Base-by-base conservation (phyloP, 2,329 filamentous ascomycete species). In the Fusarium falciforme region DNA sequence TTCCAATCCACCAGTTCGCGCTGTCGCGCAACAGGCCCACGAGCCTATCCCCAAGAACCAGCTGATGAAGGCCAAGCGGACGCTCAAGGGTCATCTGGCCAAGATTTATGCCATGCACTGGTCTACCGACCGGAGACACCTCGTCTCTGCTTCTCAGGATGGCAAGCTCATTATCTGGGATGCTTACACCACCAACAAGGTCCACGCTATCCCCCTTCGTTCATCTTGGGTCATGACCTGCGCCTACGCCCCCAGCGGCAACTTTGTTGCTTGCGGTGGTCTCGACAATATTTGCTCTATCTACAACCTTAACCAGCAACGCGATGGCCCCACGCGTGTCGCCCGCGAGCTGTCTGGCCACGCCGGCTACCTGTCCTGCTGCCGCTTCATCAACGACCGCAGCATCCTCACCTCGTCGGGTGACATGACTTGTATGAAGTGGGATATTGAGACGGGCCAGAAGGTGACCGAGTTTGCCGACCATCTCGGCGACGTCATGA, bases 61-160 rank as follows among this genome's bases (percentile, higher is more conserved):
- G 82, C 90, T 96, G 82, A 98, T 99, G 96, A 97, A 96, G 89
- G 94, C 96, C 75, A 96, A 97, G 88, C 93, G 95, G 80, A 98
- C 95, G 60, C 89, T 99, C 77, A 98, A 98, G 88, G 96, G 96
- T 76, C 96, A 99, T 89, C 87, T 99, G 77, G 96, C 96, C 80
- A 99, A 99, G 88, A 99, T 99, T 80, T 99, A 99, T 85, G 96
- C 96, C 80, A 99, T 99, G 96, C 96, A 99, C 88, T 99, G 96
- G 96, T 98, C 96, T 36, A 99, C 96, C 75, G 96, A 99, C 86
- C 92, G 96, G 82, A 92, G 96, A 84, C 96, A 98, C 85, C 91
- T 98, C 71, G 96, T 99, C 61, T 98, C 96, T 14, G 96, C 96
- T 74, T 99, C 96, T 78, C 96, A 99, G 85, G 96, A 99, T 81